Base-by-base conservation (phyloP, 495 filamentous ascomycete species). In the Penicillium macrosclerotiorum region DNA sequence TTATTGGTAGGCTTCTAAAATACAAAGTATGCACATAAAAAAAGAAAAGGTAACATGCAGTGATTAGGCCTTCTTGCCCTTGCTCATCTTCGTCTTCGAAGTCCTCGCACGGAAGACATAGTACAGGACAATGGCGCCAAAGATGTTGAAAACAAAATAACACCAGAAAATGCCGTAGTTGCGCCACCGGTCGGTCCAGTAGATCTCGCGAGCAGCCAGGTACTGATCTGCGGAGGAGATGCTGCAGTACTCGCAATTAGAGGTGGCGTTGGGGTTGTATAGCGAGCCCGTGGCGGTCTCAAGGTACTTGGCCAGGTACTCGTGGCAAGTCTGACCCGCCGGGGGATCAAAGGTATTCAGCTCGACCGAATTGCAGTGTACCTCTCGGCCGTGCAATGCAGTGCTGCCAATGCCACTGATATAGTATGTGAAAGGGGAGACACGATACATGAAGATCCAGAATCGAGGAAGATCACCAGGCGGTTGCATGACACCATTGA, bases 391-490 rank as follows among this genome's bases (percentile, higher is more conserved):
- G 40, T 78, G 79, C 4, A 88, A 65, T 0, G 66, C 76, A 0
- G 71, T 71, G 1, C 77, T 68, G 9, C 80, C 42, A 61, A 85
- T 77, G 19, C 76, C 77, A 26, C 64, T 66, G 13, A 87, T 72
- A 18, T 81, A 68, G 54, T 89, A 88, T 0, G 79, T 83, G 36
- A 88, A 79, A 4, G 85, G 83, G 9, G 78, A 83, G 37, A 84
- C 74, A 27, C 80, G 78, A 55, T 88, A 86, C 79, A 87, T 83
- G 73, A 88, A 88, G 45, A 83, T 83, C 85, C 84, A 89, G 73
- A 88, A 89, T 7, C 74, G 54, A 2, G 83, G 83, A 3, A 86
- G 61, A 3, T 65, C 71, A 16, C 57, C 55, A 4, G 83, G 82
- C 6, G 62, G 73, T 32, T 81, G 77, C 58, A 90, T 74, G 25